phyloP scores from a whole-genome alignment of 2,329 filamentous ascomycete genomes.

The Diaporthe ampelina region DNA sequence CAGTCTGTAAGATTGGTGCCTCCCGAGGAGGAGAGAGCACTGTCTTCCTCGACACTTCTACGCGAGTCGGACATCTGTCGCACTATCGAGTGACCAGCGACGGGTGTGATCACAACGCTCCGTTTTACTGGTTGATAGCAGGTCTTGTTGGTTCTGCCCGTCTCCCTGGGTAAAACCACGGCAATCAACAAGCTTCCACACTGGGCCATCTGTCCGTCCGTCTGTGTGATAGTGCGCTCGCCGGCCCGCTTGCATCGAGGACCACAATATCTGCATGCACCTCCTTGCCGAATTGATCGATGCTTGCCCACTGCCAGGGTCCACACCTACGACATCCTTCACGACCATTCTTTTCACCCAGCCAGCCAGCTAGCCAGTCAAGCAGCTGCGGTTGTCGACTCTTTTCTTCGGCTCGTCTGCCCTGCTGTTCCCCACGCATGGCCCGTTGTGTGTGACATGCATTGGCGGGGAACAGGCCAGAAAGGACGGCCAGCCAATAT shows the following conservation, averaged over 20 bases:
- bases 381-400: neutral
- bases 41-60: neutral
- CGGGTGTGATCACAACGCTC: constrained; percentile 7
- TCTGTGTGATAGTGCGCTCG: constrained; percentile 38
- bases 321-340: constrained; percentile 33
- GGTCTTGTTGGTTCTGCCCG: constrained; percentile 12
- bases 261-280: constrained; percentile 38
- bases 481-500: constrained; percentile 66
- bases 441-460: constrained; percentile 50
- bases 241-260: constrained; percentile 34
- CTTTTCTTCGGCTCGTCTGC: constrained; percentile 22
- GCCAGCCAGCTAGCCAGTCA: constrained; percentile 7
- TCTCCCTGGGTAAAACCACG: constrained; percentile 22
- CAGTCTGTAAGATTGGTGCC: neutral
- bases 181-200: constrained; percentile 32
- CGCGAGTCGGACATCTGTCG: neutral
- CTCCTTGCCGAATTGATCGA: constrained; percentile 38
- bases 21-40: neutral
- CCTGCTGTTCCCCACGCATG: constrained; percentile 34
- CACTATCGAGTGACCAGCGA: constrained; percentile 1
- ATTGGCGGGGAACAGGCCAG: constrained; percentile 55
- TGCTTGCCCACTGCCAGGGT: constrained; percentile 25
- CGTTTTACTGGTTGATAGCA: constrained; percentile 13
- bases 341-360: constrained; percentile 4
- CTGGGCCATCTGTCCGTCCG: constrained; percentile 15